Percentiles rank a stretch among this genome's conserved stretches.
These are phyloP conservation scores for Penicillium sp. DNA, from an alignment of 2,329 filamentous ascomycete genomes.

Conservation along the genomic window DNA sequence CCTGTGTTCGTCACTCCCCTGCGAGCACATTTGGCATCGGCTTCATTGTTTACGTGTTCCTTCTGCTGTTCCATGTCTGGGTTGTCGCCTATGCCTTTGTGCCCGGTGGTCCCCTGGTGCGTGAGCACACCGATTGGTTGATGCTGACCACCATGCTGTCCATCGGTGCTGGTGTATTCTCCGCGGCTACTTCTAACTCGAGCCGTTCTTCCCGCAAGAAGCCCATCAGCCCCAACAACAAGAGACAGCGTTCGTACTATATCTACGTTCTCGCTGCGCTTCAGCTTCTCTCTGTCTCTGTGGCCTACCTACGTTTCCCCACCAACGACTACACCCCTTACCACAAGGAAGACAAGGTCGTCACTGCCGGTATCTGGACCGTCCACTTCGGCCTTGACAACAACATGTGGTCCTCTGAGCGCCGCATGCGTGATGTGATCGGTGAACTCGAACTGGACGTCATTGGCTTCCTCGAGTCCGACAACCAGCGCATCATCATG, in stretches of 20 bases:
- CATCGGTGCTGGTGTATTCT: conserved; percentile 83
- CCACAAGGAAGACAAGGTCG: conserved; percentile 79
- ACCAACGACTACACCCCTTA: conserved; percentile 89
- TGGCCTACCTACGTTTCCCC: conserved; percentile 89
- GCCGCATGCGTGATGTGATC: conserved; percentile 87
- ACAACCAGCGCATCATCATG: conserved; percentile 98
- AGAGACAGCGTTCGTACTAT: conserved; percentile 65
- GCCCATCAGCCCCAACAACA: conserved; percentile 38
- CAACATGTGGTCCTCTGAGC: conserved; percentile 97
- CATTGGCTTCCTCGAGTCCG: conserved; percentile 88
- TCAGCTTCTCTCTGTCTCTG: conserved; percentile 75
- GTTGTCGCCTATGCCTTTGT: conserved; percentile 98
- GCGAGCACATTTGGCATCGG: conserved; percentile 82
- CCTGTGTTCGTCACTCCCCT: conserved; percentile 74
- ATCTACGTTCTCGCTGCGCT: conserved; percentile 71
- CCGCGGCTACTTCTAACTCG: conserved; percentile 58
- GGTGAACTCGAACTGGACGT: conserved; percentile 97
- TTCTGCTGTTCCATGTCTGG: conserved; percentile 98
- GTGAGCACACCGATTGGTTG: conserved; percentile 94
- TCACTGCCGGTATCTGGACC: conserved; percentile 97
- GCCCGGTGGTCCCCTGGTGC: conserved; percentile 85
- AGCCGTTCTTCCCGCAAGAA: conserved; percentile 42
- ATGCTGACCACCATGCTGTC: conserved; percentile 83
- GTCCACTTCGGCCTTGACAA: conserved; percentile 98
- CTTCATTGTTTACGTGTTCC: conserved; percentile 87